A percentile compares a stretch with the other conserved stretches of the same genome.
phyloP scores from a whole-genome alignment of 345 rosid species.

The Gossypium sturtianum region DNA sequence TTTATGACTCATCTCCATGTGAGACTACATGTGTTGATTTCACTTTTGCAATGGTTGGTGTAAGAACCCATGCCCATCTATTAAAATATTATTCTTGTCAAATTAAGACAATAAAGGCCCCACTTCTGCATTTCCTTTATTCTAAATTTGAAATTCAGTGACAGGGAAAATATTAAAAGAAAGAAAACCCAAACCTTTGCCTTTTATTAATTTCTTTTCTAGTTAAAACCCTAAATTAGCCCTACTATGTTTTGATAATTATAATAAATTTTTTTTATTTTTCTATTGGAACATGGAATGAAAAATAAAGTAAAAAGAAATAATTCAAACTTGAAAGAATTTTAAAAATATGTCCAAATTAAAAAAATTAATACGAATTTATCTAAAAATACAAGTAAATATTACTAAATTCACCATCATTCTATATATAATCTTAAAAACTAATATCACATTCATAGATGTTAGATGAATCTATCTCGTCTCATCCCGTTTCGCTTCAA shows the following conservation, averaged over 20 bases:
- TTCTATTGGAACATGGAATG: neutral
- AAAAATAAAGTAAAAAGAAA: too few relatives aligned
- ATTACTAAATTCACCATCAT: too few relatives aligned
- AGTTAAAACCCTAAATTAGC: neutral
- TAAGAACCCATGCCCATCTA: conserved; percentile 5
- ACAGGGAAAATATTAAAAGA: neutral
- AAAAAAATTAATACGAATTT: too few relatives aligned
- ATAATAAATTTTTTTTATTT: too few relatives aligned
- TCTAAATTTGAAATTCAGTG: neutral
- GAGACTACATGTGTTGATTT: conserved; percentile 5
- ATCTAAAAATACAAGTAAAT: too few relatives aligned
- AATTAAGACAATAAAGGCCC: conserved; percentile 15
- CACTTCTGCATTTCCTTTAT: conserved; percentile 1
- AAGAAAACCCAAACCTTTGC: neutral
- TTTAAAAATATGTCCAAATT: too few relatives aligned
- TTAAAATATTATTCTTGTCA: conserved; percentile 7
- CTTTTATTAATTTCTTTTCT: neutral
- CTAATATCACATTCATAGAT: too few relatives aligned
- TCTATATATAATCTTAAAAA: too few relatives aligned
- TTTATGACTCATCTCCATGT: conserved; percentile 36
- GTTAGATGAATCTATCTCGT: too few relatives aligned
- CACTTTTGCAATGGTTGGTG: conserved; percentile 11
- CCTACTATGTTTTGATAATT: neutral
- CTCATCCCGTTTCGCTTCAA: too few relatives aligned
- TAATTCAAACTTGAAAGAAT: too few relatives aligned